phyloP scores from a whole-genome alignment of 2,329 filamentous ascomycete species.

The Myriangium duriaei region DNA sequence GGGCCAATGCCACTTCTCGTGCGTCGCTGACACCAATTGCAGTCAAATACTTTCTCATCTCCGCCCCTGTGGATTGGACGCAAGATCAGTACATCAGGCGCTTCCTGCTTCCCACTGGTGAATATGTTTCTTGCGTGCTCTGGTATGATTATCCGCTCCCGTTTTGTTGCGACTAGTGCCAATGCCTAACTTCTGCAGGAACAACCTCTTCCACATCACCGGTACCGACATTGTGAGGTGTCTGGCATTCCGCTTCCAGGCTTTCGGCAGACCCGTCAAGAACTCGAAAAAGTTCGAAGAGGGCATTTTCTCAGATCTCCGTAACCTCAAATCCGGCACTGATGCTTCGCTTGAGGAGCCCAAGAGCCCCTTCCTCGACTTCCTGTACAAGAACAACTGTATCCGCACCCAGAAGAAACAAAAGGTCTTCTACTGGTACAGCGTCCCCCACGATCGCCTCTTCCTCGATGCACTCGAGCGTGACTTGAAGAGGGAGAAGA shows the following conservation, averaged over 20 bases:
- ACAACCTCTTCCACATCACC: conserved; percentile 98
- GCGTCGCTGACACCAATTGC: conserved; percentile 22
- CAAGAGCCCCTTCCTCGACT: conserved; percentile 96
- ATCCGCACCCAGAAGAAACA: conserved; percentile 99
- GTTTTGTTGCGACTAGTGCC: too few relatives aligned
- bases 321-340: conserved; percentile 95
- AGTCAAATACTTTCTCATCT: conserved; percentile 99
- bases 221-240: conserved; percentile 98
- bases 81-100: conserved; percentile 92
- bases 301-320: conserved; percentile 95
- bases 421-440: conserved; percentile 99
- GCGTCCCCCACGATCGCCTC: conserved; percentile 90
- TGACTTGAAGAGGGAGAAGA: conserved; percentile 97
- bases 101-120: conserved; percentile 89
- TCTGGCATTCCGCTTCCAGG: conserved; percentile 94
- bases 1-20: neutral
- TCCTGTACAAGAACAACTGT: conserved; percentile 99
- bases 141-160: conserved; percentile 43
- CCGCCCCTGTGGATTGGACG: conserved; percentile 94
- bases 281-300: conserved; percentile 99
- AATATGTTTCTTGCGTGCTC: conserved; percentile 96
- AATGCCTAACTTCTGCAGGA: too few relatives aligned
- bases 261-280: conserved; percentile 94
- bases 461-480: conserved; percentile 96
- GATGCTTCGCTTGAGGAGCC: conserved; percentile 97